These are phyloP conservation scores for Termitomyces sp. DNA, from an alignment of 768 basidiomycete species.

Conservation along the genomic window DNA sequence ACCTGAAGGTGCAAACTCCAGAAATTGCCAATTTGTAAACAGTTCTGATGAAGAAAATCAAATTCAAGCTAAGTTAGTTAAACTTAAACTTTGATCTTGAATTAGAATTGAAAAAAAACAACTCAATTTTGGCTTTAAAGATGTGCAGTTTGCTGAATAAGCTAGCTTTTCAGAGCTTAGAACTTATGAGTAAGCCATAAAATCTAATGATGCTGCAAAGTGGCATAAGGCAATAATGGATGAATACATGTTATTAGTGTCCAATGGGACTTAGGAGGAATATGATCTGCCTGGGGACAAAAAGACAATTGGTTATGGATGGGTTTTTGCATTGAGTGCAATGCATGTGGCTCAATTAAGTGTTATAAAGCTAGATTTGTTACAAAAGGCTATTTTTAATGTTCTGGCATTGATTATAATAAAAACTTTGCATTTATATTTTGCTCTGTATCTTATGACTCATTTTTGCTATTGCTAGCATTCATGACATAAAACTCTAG, in stretches of 20 bases:
- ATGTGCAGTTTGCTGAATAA: background rate
- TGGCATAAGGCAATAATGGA: no score
- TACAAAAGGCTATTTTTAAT: background rate
- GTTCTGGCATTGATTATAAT: no score
- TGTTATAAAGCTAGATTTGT: background rate
- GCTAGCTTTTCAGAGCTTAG: background rate
- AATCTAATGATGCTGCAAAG: background rate
- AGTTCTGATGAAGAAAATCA: no score
- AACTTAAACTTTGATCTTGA: no score
- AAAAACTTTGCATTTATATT: no score
- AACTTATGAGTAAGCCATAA: background rate
- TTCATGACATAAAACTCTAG: no score
- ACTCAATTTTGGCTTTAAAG: background rate
- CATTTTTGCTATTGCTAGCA: no score
- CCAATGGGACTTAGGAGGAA: background rate
- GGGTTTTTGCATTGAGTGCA: background rate
- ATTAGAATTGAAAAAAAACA: background rate
- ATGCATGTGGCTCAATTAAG: background rate
- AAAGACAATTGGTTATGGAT: background rate
- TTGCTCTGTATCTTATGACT: no score
- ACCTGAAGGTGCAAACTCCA: no score
- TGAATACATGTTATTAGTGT: background rate
- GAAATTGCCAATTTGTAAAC: no score
- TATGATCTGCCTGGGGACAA: background rate
- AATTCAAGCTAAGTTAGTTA: no score